phyloP scores from a whole-genome alignment of 257 asterid genomes.

The Nicotiana paniculata region DNA sequence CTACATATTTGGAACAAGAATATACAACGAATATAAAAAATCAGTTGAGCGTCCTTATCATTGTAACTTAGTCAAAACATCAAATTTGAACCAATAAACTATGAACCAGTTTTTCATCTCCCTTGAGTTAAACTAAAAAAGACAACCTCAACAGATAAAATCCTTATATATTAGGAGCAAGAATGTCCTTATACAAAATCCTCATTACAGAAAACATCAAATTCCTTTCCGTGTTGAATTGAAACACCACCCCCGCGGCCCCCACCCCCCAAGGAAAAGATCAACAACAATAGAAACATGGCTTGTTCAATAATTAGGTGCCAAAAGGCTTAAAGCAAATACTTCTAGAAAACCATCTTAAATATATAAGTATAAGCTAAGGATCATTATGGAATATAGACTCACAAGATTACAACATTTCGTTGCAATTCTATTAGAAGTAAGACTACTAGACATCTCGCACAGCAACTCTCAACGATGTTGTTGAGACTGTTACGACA shows the following conservation, averaged over 20 bases:
- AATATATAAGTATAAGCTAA: too few species aligned
- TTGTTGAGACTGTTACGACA: too few species aligned
- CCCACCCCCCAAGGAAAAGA: neutral
- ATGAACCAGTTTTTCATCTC: neutral
- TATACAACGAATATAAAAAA: neutral
- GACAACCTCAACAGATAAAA: neutral
- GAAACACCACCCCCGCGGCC: neutral
- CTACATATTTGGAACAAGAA: slow-evolving; percentile 21
- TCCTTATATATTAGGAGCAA: neutral
- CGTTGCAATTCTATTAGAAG: too few species aligned
- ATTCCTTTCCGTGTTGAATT: neutral
- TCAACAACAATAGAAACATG: neutral
- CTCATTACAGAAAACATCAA: neutral
- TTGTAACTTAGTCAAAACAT: neutral
- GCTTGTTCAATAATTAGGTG: too few species aligned
- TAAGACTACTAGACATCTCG: too few species aligned
- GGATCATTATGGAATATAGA: too few species aligned
- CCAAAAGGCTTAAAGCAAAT: too few species aligned
- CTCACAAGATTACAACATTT: too few species aligned
- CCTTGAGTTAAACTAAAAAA: neutral
- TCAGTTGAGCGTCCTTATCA: neutral
- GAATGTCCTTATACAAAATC: neutral
- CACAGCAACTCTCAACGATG: too few species aligned
- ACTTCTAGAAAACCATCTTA: too few species aligned
- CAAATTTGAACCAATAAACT: neutral